phyloP scores from a whole-genome alignment of 106 monocot genomes.

The Acorus gramineus region DNA sequence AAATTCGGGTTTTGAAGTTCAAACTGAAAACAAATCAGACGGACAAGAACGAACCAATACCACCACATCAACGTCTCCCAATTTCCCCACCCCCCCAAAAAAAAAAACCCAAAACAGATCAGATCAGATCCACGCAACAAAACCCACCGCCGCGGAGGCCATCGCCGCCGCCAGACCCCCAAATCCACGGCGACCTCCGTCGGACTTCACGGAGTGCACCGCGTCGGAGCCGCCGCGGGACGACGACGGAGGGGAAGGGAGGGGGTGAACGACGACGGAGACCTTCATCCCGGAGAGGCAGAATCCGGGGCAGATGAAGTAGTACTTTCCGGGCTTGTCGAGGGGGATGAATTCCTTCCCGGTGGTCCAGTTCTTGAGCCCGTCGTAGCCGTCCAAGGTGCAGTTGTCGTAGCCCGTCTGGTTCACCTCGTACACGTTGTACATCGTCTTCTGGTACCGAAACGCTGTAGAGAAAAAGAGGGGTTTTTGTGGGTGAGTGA shows the following conservation, averaged over 20 bases:
- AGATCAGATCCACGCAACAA: too few species aligned
- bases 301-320: conserved; percentile 77
- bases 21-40: too few species aligned
- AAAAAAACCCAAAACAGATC: too few species aligned
- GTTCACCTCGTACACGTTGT: conserved; percentile 96
- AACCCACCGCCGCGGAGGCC: too few species aligned
- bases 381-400: conserved; percentile 57
- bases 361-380: conserved; percentile 70
- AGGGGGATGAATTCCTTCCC: conserved; percentile 92
- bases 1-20: too few species aligned
- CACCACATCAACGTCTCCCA: too few species aligned
- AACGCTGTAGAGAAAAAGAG: conserved; percentile 35
- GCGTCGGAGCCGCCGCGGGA: too few species aligned
- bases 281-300: conserved; percentile 79
- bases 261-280: conserved; percentile 45
- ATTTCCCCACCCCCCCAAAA: too few species aligned
- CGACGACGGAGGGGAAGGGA: conserved; percentile 15
- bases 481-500: not conserved
- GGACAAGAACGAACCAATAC: too few species aligned
- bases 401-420: conserved; percentile 93
- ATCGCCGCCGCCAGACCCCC: too few species aligned
- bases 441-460: conserved; percentile 79
- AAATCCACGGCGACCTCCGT: too few species aligned
- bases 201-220: too few species aligned
- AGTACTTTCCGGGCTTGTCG: conserved; percentile 41